Evolutionary conservation across 164 flowering plant genomes (phyloP).

Genomic region (Nelumbo lutea): DNA sequence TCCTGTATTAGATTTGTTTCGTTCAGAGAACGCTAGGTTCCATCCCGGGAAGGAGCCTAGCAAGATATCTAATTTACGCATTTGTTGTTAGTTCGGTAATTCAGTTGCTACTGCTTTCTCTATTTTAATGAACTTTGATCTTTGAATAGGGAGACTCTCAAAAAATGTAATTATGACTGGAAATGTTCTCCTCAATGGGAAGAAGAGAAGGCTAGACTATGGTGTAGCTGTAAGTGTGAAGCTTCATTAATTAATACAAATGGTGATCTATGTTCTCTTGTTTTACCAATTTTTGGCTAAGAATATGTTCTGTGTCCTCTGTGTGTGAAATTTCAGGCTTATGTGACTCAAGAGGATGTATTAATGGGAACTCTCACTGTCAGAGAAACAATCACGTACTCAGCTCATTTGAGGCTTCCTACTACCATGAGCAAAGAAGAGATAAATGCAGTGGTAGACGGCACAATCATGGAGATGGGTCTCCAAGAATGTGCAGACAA

Average conservation of each 20-base stretch:
- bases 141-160: conserved; percentile 53
- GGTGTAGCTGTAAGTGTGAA: conserved; percentile 52
- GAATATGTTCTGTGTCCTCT: not conserved
- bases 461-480: conserved; percentile 59
- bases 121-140: too few species aligned
- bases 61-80: too few species aligned
- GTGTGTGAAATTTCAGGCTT: conserved; percentile 43
- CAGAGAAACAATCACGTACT: conserved; percentile 22
- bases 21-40: too few species aligned
- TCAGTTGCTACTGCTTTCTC: too few species aligned
- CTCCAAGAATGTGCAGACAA: conserved; percentile 60
- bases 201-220: conserved; percentile 42
- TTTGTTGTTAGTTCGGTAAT: too few species aligned
- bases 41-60: too few species aligned
- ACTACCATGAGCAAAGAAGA: conserved; percentile 36
- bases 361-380: conserved; percentile 57
- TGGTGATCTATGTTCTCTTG: not conserved
- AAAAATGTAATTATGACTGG: conserved; percentile 60
- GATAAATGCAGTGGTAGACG: conserved; percentile 38
- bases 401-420: conserved; percentile 68
- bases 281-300: not conserved
- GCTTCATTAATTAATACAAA: not conserved
- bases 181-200: conserved; percentile 60
- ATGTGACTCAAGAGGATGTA: conserved; percentile 30
- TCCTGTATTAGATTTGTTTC: too few species aligned